Base-by-base conservation (phyloP, 164 flowering plant genomes). In the Cinnamomum chago region DNA sequence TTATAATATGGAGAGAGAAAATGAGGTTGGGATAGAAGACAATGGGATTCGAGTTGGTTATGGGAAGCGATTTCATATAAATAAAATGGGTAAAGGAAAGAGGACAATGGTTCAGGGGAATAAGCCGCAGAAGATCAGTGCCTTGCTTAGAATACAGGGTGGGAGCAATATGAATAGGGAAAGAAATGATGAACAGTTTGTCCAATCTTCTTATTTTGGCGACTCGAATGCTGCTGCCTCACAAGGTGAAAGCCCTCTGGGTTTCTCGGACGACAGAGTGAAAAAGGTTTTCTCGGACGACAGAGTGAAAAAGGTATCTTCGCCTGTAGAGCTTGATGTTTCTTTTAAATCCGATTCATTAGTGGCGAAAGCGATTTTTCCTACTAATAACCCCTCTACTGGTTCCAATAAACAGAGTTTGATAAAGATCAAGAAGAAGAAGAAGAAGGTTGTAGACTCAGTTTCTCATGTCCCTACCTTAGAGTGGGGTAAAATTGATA, bases 321-420 rank as follows among this genome's bases (percentile, higher is more conserved):
- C 69, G 28, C 85, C 90, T 4, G 82, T 90, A n/a, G 90, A 90
- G 73, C 89, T 93, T 52, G 94, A 92, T 84, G 89, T 94, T 74
- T 86, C 91, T 23, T 92, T 94, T 73, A 90, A 89, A 70, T 92
- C 95, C 17, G 90, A 92, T 82, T 81, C 89, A 17, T 73, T 94
- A 62, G 89, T 94, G 5, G 96, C 96, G 23, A 90, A 90, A 82
- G 83, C 89, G 47, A 81, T 87, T 73, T 73, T 78, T 70, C 22
- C 84, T 55, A 81, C 92, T 58, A 66, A 88, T 12, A 78, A 80
- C 40, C 79, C 83, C 5, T n/a, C 30, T 0, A 76, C 65, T 73
- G 75, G 67, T 77, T 76, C 82, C 67, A 83, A 76, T 47, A 65
- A 51, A n/a, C 72, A 68, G 64, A 58, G 58, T 62, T 72, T 72